Conservation (phyloP, 2,329 filamentous ascomycete genomes). For the Aspergillus vadensis region DNA sequence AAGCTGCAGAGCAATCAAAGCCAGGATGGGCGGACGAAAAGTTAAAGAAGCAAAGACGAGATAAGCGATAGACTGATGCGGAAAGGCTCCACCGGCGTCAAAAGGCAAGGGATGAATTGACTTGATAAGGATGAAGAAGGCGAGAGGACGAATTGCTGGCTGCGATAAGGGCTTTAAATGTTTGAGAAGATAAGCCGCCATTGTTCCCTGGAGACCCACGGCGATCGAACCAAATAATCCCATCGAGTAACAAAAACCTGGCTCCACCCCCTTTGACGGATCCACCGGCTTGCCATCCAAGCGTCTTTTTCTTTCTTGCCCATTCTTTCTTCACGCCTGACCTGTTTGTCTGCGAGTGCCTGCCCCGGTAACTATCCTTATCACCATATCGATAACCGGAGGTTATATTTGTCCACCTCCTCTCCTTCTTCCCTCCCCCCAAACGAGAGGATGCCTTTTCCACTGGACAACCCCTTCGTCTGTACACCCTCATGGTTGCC, state of each 20-base stretch:
- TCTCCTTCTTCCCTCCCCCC: neutral
- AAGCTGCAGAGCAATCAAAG: conserved; percentile 14
- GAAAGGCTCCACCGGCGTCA: conserved; percentile 6
- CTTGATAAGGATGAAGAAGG: conserved; percentile 9
- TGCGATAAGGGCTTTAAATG: conserved; percentile 17
- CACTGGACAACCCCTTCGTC: neutral
- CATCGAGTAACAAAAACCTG: conserved; percentile 22
- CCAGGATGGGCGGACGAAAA: conserved; percentile 12
- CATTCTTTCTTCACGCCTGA: neutral
- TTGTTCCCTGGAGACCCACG: neutral
- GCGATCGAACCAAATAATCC: conserved; percentile 7
- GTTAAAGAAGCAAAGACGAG: conserved; percentile 13
- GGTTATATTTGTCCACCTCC: neutral
- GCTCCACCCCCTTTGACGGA: conserved; percentile 3
- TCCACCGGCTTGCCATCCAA: conserved; percentile 1
- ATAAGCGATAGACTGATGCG: conserved; percentile 1
- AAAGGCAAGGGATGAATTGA: conserved; percentile 8
- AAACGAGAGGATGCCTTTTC: neutral
- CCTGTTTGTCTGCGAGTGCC: neutral
- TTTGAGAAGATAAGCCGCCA: neutral
- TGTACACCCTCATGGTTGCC: conserved; percentile 30
- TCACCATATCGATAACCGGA: conserved; percentile 1
- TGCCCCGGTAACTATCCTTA: neutral
- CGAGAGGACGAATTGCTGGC: conserved; percentile 4
- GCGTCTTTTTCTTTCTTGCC: neutral